Conservation (phyloP, 2,329 filamentous ascomycete species). For the Colletotrichum karsti region DNA sequence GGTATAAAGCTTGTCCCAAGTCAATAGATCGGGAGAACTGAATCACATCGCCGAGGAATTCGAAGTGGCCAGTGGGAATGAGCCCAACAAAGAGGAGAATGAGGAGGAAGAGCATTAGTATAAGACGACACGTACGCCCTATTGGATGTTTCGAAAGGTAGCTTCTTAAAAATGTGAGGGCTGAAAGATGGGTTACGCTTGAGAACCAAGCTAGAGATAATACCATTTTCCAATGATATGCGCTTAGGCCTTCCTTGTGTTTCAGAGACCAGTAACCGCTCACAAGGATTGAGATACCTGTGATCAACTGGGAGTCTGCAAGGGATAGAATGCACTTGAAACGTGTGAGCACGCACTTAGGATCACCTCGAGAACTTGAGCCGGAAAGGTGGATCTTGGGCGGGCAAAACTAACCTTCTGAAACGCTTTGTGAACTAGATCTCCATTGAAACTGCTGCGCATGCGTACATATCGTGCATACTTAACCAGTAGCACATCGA, state of each 20-base stretch:
- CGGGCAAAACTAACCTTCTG: not conserved
- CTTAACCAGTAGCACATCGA: not conserved
- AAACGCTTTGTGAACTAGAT: not conserved
- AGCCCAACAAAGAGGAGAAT: not conserved
- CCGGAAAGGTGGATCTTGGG: fast-evolving
- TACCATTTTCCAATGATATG: constrained; percentile 5
- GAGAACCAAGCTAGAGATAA: constrained; percentile 5
- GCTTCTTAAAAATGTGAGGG: not conserved
- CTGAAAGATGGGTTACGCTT: not conserved
- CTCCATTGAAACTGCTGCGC: not conserved
- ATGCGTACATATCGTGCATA: not conserved
- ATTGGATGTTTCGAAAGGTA: not conserved
- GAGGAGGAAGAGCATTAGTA: not conserved
- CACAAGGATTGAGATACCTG: not conserved
- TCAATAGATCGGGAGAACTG: not conserved
- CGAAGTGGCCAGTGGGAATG: not conserved
- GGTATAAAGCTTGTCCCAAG: not conserved
- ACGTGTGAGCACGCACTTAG: too few species aligned
- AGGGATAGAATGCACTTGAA: constrained; percentile 9
- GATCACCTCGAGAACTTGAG: not conserved
- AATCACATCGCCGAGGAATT: not conserved
- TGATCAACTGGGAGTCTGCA: not conserved
- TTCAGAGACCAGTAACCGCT: not conserved
- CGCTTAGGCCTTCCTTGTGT: not conserved
- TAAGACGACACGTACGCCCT: not conserved